phyloP scores from a whole-genome alignment of 139 green algal genomes.

The Chlorella sp. region DNA sequence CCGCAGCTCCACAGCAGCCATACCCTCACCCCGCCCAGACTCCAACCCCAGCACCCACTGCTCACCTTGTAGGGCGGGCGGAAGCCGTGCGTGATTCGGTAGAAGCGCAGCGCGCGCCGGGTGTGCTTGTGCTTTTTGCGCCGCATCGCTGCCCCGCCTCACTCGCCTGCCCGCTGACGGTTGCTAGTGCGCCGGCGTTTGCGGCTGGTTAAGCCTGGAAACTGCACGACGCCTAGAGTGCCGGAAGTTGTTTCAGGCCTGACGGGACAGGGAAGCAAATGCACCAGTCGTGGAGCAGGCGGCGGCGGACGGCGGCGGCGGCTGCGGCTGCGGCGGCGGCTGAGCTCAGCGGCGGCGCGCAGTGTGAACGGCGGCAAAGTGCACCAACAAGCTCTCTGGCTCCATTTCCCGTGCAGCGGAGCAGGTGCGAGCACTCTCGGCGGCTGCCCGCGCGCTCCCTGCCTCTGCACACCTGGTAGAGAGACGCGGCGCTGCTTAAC shows the following conservation, averaged over 20 bases:
- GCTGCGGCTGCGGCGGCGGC: not conserved
- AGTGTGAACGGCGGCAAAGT: not conserved
- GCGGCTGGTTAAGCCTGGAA: no score
- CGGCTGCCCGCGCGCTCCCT: no score
- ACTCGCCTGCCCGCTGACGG: no score
- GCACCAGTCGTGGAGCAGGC: not conserved
- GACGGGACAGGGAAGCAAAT: not conserved
- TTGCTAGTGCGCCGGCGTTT: no score
- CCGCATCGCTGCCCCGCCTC: conserved; percentile 52
- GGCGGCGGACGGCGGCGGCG: not conserved
- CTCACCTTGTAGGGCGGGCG: conserved; percentile 73
- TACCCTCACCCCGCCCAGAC: no score
- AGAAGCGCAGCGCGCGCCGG: conserved; percentile 65
- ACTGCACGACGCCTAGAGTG: no score
- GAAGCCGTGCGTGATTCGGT: conserved; percentile 71
- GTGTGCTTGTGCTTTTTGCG: conserved; percentile 82
- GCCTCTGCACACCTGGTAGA: not conserved
- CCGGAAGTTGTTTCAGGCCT: no score
- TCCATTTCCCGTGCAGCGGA: no score
- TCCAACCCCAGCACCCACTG: no score
- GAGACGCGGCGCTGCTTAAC: not conserved
- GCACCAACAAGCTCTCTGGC: not conserved
- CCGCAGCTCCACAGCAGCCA: no score
- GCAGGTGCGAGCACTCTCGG: no score
- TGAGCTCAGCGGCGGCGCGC: not conserved